Percentiles rank a stretch among this genome's conserved stretches.
Evolutionary conservation across 148 eudicot genomes (phyloP).

Genomic region (Rhododendron kiyosumense): DNA sequence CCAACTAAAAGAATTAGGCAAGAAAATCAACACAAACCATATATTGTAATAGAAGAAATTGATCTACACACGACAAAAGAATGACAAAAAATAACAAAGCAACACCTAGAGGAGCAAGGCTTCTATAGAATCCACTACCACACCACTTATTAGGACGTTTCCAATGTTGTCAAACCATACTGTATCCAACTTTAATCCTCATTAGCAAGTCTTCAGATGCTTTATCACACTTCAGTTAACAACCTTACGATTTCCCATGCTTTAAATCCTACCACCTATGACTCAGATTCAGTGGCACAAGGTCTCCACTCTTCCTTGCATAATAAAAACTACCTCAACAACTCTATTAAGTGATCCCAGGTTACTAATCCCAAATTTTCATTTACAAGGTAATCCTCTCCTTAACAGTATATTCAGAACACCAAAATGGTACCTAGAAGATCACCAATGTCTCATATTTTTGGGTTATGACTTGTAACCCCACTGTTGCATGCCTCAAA

Average conservation of each 20-base stretch:
- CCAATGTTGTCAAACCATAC: not conserved
- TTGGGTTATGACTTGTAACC: not conserved
- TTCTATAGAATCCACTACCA: not conserved
- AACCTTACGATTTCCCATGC: not conserved
- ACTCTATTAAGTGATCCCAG: not conserved
- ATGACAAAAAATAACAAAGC: not conserved
- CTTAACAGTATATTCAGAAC: not conserved
- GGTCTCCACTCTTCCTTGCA: not conserved
- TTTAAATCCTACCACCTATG: not conserved
- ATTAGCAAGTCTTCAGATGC: not conserved
- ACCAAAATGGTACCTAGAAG: not conserved
- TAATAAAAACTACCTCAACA: not conserved
- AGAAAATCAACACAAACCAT: constrained; percentile 2
- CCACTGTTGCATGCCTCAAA: not conserved
- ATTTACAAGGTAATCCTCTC: not conserved
- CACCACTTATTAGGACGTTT: not conserved
- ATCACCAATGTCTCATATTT: not conserved
- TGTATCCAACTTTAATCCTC: not conserved
- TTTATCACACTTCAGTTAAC: not conserved
- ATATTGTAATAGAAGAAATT: not conserved
- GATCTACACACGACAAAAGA: not conserved
- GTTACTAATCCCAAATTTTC: not conserved
- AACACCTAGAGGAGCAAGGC: not conserved
- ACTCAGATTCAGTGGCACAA: not conserved
- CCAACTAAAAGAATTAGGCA: not conserved